These are phyloP conservation scores for Dictyophora rubrovolvata DNA, from an alignment of 768 basidiomycete species.

Conservation along the genomic window DNA sequence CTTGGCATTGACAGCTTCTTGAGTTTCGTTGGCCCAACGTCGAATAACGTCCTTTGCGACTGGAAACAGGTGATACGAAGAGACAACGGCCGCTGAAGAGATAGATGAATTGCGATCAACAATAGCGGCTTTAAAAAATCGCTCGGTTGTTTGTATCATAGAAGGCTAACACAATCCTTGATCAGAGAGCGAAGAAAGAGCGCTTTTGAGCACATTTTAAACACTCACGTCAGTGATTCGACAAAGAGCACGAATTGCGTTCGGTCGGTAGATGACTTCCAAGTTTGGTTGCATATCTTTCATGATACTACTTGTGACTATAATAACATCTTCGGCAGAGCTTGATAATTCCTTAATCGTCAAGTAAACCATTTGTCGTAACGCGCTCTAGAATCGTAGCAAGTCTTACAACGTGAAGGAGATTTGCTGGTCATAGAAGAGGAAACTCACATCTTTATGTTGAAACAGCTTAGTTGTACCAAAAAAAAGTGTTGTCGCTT, in stretches of 20 bases:
- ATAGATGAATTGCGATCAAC: conserved; percentile 95
- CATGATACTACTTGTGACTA: conserved; percentile 99
- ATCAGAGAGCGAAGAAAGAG: conserved; percentile 1
- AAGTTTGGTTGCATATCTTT: conserved; percentile 99
- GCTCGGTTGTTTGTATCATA: conserved; percentile 97
- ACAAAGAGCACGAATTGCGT: conserved; percentile 92
- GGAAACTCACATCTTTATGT: conserved; percentile 85
- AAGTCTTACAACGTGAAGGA: conserved; percentile 8
- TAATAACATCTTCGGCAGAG: conserved; percentile 97
- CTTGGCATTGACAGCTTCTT: conserved; percentile 92
- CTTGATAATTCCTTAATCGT: conserved; percentile 95
- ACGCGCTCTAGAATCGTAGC: conserved; percentile 55
- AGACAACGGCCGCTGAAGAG: conserved; percentile 91
- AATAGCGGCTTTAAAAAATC: conserved; percentile 99
- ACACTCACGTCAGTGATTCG: conserved; percentile 90
- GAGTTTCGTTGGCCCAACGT: conserved; percentile 98
- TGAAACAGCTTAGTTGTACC: conserved; percentile 98
- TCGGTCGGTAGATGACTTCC: conserved; percentile 96
- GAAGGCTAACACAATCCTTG: conserved; percentile 54
- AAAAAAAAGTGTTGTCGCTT: conserved; percentile 97
- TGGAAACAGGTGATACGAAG: conserved; percentile 93
- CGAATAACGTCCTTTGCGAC: conserved; percentile 91
- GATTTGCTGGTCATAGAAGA: neutral
- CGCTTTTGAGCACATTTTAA: conserved; percentile 26
- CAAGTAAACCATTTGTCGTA: conserved; percentile 96